Base-by-base conservation (phyloP, 306 rosid genomes). In the Acacia melanoxylon region DNA sequence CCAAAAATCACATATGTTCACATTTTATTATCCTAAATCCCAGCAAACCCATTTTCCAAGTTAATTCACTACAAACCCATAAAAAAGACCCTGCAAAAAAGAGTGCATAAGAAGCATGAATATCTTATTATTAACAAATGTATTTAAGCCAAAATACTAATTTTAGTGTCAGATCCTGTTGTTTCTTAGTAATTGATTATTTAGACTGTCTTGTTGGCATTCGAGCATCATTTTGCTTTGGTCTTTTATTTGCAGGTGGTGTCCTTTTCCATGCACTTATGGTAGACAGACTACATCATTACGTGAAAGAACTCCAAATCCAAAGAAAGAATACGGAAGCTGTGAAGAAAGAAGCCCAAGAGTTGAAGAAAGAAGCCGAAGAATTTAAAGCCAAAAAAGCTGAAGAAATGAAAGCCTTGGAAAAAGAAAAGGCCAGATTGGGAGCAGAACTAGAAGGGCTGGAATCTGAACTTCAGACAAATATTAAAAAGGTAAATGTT, bases 261-360 rank as follows among this genome's bases (percentile, higher is more conserved):
- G 87, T 83, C 63, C 91, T 93, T 27, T 96, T 96, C 73, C 92
- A 93, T 71, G 97, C 88, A 13, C 91, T 93, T 63, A 92, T 96
- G 94, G 86, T 92, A 75, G 99, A 96, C 83, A 87, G 97, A 74
- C 84, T 89, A 33, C 99, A 96, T 65, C 97, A 92, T 86, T 93
- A 93, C 85, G 88, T 93, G 35, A 89, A 94, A 87, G 99, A 96
- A 82, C 91, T 93, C 45, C 94, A 89, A 20, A 72, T 93, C 68
- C 87, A 92, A 35, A 96, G 99, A 82, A 96, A 93, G 90, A 80
- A 86, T 78, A 84, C 89, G 91, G 98, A 96, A 67, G 88, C 93
- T 67, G 83, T 91, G 74, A 90, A 93, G 90, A 96, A 91, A 77
- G 94, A 93, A 84, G 81, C 62, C 79, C 86, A 90, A 67, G 94